Evolutionary conservation across 129 eudicot species (phyloP).

Genomic region (Flaveria ramosissima): DNA sequence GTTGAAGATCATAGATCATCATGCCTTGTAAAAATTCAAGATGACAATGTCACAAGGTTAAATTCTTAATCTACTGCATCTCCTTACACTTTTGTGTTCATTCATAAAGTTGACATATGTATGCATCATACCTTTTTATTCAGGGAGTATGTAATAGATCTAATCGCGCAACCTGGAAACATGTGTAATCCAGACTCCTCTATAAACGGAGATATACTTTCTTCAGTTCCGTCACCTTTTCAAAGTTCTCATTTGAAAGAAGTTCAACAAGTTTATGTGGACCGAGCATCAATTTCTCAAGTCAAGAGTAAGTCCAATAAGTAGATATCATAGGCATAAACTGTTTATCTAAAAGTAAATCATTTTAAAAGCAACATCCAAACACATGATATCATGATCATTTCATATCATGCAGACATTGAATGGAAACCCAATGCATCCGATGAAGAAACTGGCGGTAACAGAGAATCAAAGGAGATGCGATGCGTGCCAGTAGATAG

Average conservation of each 20-base stretch:
- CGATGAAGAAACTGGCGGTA: constrained; percentile 23
- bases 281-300: constrained; percentile 46
- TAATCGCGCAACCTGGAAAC: constrained; percentile 81
- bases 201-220: constrained; percentile 62
- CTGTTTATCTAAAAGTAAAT: background rate
- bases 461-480: constrained; percentile 32
- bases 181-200: constrained; percentile 82
- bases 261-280: constrained; percentile 54
- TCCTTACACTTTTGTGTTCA: background rate
- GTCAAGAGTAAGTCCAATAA: constrained; percentile 34
- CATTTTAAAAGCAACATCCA: background rate
- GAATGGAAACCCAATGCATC: constrained; percentile 33
- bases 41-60: constrained; percentile 62
- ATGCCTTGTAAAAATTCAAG: constrained; percentile 75
- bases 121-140: constrained; percentile 1
- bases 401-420: constrained; percentile 29
- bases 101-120: background rate
- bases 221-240: constrained; percentile 79
- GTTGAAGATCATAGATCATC: constrained; percentile 80
- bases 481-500: constrained; percentile 26
- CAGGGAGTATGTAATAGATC: constrained; percentile 96
- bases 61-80: background rate
- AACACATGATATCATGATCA: constrained; percentile 10
- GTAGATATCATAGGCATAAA: background rate
- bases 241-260: constrained; percentile 72